A percentile compares a stretch with the other conserved stretches of the same genome.
These are phyloP conservation scores for Mychonastes homosphaera DNA, from an alignment of 139 green algal species.

Conservation along the genomic window DNA sequence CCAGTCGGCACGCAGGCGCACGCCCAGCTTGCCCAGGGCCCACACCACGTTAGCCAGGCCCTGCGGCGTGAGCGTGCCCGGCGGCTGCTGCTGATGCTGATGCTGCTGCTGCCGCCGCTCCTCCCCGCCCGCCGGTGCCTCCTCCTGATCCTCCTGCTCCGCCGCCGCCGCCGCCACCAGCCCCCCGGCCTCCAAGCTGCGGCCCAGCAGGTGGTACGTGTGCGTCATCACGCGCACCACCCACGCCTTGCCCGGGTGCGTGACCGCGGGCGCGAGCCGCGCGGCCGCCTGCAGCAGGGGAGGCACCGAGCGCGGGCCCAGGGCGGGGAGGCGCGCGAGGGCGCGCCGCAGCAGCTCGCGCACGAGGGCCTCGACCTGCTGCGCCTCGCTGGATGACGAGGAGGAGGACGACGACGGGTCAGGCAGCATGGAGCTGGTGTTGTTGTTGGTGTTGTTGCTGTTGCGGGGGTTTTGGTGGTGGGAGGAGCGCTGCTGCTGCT, in stretches of 20 bases:
- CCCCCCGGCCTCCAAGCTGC: no score
- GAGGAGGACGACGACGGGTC: no score
- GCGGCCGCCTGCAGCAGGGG: constrained; percentile 1
- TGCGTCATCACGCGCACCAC: constrained; percentile 1
- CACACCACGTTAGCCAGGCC: neutral
- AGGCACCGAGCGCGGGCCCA: neutral
- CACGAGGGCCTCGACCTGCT: constrained; percentile 6
- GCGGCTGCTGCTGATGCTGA: no score
- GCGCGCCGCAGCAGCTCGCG: constrained; percentile 5
- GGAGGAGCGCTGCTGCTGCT: constrained; percentile 9
- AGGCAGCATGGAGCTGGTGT: no score
- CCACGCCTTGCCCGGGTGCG: constrained; percentile 1
- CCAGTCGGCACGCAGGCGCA: constrained; percentile 5
- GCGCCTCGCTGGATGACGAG: no score
- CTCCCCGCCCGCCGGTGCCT: no score
- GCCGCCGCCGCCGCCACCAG: no score
- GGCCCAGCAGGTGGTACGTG: neutral
- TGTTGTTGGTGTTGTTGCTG: no score
- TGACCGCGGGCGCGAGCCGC: constrained; percentile 1
- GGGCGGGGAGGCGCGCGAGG: neutral
- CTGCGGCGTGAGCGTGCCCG: neutral
- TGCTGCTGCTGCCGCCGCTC: no score
- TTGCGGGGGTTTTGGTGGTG: no score
- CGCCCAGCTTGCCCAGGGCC: constrained; percentile 1
- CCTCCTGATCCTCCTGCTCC: no score